Evolutionary conservation across 2,329 filamentous ascomycete species (phyloP).

Genomic region (Fusarium sp.): DNA sequence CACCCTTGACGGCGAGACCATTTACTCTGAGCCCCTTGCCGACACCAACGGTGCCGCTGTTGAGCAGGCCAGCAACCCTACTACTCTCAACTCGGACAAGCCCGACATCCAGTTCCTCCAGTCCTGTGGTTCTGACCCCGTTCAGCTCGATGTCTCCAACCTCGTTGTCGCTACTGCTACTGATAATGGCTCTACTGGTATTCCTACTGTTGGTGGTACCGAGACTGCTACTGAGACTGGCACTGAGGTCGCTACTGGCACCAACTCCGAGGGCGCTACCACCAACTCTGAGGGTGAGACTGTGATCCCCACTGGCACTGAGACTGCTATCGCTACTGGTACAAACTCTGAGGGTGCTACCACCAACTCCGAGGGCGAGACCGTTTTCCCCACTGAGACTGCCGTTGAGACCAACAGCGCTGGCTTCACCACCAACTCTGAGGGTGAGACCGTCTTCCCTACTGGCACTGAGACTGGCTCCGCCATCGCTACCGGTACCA

Average conservation of each 20-base stretch:
- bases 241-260: neutral
- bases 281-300: constrained; percentile 14
- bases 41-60: neutral
- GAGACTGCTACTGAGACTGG: constrained; percentile 36
- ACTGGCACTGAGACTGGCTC: neutral
- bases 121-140: constrained; percentile 8
- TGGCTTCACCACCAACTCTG: neutral
- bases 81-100: rapidly evolving
- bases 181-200: neutral
- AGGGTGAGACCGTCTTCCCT: constrained; percentile 34
- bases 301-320: neutral
- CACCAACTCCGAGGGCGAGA: constrained; percentile 6
- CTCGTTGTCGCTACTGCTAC: constrained; percentile 10
- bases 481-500: constrained; percentile 11
- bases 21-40: neutral
- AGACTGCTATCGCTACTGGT: neutral
- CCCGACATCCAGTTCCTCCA: constrained; percentile 10
- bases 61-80: neutral
- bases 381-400: neutral
- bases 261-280: neutral
- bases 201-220: neutral
- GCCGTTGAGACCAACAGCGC: constrained; percentile 25
- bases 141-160: neutral
- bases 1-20: neutral
- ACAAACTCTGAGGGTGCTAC: neutral